A percentile compares a stretch with the other conserved stretches of the same genome.
These are phyloP conservation scores for Collybiopsis confluens DNA, from an alignment of 768 basidiomycete genomes.

Conservation along the genomic window DNA sequence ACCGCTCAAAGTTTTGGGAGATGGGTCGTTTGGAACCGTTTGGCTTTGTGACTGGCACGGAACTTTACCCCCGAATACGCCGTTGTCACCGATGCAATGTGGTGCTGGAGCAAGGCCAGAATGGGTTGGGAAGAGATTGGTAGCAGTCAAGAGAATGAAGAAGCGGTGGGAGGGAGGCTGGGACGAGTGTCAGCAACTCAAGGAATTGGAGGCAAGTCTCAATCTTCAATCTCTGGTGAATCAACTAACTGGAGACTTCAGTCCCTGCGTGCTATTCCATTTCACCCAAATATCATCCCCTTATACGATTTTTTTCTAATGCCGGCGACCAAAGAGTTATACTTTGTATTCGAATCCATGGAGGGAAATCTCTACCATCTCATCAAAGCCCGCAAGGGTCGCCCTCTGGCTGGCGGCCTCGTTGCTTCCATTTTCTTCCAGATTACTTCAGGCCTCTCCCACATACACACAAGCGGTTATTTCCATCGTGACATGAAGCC, in stretches of 20 bases:
- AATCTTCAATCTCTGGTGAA: constrained; percentile 7
- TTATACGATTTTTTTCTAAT: constrained; percentile 98
- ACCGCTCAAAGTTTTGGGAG: constrained; percentile 93
- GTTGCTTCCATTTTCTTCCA: constrained; percentile 94
- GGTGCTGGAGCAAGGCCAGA: constrained; percentile 89
- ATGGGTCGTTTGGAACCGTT: constrained; percentile 98
- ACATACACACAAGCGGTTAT: constrained; percentile 89
- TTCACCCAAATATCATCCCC: constrained; percentile 96
- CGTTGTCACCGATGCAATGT: constrained; percentile 93
- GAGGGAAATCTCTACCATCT: constrained; percentile 99
- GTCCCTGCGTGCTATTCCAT: constrained; percentile 92
- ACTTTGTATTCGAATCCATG: constrained; percentile 99
- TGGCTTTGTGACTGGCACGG: constrained; percentile 99
- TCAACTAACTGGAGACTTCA: constrained; percentile 32
- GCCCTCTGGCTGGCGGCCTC: constrained; percentile 94
- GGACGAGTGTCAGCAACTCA: constrained; percentile 93
- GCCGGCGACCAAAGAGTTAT: constrained; percentile 93
- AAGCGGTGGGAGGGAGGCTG: constrained; percentile 97
- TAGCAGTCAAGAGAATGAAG: constrained; percentile 98
- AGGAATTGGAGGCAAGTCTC: constrained; percentile 84
- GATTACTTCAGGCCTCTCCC: constrained; percentile 84
- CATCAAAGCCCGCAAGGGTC: constrained; percentile 93
- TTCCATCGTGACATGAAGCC: constrained; percentile 99
- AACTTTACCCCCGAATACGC: constrained; percentile 85
- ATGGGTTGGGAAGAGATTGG: constrained; percentile 90